These are phyloP conservation scores for Daldinia grandis DNA, from an alignment of 495 filamentous ascomycete species.

Conservation along the genomic window DNA sequence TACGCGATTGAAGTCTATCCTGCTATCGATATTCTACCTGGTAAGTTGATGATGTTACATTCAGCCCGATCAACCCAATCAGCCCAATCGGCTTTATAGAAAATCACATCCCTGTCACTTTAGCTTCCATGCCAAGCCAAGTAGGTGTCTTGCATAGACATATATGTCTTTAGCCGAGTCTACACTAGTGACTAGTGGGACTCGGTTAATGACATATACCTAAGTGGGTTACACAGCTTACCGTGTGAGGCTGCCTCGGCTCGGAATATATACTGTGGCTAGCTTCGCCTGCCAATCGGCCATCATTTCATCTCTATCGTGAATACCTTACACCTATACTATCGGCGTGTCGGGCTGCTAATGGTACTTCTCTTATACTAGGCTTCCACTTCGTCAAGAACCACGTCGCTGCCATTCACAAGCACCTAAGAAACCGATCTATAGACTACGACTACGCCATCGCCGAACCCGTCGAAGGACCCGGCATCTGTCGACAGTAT, in stretches of 20 bases:
- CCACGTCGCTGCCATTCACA: slow-evolving; percentile 27
- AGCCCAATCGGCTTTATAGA: not conserved
- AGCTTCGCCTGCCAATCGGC: not conserved
- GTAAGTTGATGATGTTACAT: slow-evolving; percentile 23
- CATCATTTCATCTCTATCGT: not conserved
- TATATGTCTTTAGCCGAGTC: not conserved
- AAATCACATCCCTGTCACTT: not conserved
- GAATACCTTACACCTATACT: slow-evolving; percentile 2
- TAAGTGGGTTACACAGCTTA: not conserved
- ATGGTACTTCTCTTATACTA: slow-evolving; percentile 7
- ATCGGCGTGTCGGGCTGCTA: slow-evolving; percentile 10
- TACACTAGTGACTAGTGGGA: no score
- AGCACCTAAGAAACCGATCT: slow-evolving; percentile 12
- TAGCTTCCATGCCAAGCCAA: not conserved
- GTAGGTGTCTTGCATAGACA: not conserved
- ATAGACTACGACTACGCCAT: slow-evolving; percentile 20
- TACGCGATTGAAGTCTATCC: slow-evolving; percentile 34
- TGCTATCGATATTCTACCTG: slow-evolving; percentile 5
- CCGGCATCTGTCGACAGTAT: slow-evolving; percentile 36
- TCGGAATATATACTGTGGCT: not conserved
- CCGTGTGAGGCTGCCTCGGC: not conserved
- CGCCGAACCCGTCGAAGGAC: not conserved
- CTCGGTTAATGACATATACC: not conserved
- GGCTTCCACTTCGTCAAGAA: slow-evolving; percentile 14
- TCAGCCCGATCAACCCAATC: not conserved